phyloP scores from a whole-genome alignment of 208 protist genomes.

The Angomonas deanei region DNA sequence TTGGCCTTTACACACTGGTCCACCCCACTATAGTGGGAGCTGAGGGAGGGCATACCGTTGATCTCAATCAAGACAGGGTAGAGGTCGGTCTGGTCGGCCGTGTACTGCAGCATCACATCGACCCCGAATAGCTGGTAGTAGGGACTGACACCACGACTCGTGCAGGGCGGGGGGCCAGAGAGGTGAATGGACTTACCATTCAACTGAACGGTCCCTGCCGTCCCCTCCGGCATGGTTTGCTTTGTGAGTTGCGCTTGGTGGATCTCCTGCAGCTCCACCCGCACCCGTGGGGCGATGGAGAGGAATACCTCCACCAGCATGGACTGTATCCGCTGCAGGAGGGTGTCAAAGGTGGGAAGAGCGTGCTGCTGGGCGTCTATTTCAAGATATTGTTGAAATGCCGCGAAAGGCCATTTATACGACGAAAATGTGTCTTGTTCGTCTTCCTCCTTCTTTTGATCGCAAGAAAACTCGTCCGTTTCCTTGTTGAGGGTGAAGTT shows the following conservation, averaged over 20 bases:
- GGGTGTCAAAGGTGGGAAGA: constrained; percentile 40
- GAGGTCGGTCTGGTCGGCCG: neutral
- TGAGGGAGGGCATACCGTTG: constrained; percentile 86
- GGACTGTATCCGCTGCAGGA: constrained; percentile 56
- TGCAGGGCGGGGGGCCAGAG: constrained; percentile 8
- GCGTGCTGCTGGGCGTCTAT: constrained; percentile 4
- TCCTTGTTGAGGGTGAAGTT: constrained; percentile 90
- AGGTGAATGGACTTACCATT: neutral
- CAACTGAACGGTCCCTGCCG: neutral
- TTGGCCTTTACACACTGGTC: constrained; percentile 82
- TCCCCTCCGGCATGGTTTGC: neutral
- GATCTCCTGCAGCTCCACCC: constrained; percentile 21
- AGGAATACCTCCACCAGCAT: constrained; percentile 71
- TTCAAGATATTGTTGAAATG: constrained; percentile 40
- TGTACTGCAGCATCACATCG: constrained; percentile 56
- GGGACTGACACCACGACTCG: constrained; percentile 18
- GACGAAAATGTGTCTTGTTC: neutral
- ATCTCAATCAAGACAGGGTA: constrained; percentile 73
- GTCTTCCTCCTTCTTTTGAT: neutral
- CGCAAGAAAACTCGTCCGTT: constrained; percentile 31
- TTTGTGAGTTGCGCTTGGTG: neutral
- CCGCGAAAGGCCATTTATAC: constrained; percentile 55
- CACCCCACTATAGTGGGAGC: constrained; percentile 67
- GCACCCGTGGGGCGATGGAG: constrained; percentile 49
- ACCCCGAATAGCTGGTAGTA: constrained; percentile 88